Evolutionary conservation across 257 asterid species (phyloP), one percentile per base, ranked within the genome.

Genomic region (Rauvolfia tetraphylla): DNA sequence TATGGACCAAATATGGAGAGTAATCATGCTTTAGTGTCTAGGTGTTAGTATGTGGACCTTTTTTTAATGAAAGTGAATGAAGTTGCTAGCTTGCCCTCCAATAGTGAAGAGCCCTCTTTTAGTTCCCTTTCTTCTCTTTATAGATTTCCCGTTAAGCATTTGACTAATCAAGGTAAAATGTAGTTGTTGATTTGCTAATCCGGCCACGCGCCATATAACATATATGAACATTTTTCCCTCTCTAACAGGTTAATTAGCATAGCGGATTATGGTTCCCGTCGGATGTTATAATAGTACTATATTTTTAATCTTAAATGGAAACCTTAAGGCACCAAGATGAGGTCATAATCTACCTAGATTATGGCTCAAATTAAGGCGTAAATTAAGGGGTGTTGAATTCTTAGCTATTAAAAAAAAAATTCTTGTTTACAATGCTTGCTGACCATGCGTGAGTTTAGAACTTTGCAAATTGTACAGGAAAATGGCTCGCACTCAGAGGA

Each of bases 301-400:
- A 2, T 51, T 14, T 51, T 51, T 51, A 51, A 15, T 4, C 57
- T 18, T 51, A 4, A 51, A 51, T 2, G 57, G 15, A 51, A 29
- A 31, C 38, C 41, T 76, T 17, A 23, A 22, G 27, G 62, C 58
- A 25, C 15, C 53, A n/a, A n/a, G n/a, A n/a, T 56, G 71, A 71
- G 22, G 67, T 71, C 75, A 31, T 48, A 80, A 39, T 36, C 70
- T 25, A 74, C 80, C 51, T 57, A 67, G 78, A 78, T 76, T 79
- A 75, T 41, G 79, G 82, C 87, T 73, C 76, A 82, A 83, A 38
- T 77, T 84, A 79, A 42, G 89, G 86, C 89, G 87, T 78, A 83
- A 87, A 72, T 79, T 79, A 67, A 58, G 94, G 90, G 84, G 23
- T 68, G 79, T 73, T 68, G 77, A 84, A 81, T 79, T 82, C 76